Base-by-base conservation (phyloP, 1,284 basidiomycete genomes). In the Cutaneotrichosporon spelunceum region DNA sequence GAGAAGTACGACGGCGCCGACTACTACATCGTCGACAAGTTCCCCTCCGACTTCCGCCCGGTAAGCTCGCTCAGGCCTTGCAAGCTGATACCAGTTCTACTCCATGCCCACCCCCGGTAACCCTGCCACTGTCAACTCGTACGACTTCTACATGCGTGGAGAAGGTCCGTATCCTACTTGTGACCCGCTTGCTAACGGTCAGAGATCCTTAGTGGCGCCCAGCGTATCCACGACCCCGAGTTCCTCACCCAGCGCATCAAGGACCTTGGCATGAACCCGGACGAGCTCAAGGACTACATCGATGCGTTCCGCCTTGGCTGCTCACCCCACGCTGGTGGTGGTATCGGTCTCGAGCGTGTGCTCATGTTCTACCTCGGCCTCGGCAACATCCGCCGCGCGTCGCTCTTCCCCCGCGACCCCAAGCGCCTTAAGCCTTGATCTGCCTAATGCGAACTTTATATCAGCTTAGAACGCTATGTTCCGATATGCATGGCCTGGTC, bases 111-210 rank as follows among this genome's bases (percentile, higher is more conserved):
- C 96, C 81, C 86, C 93, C 24, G 82, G 85, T 63, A 87, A 96
- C 79, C 86, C 90, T 87, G 86, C 86, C 19, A 84, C 97, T 59
- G 96, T 94, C 60, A 98, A 99, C 82, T 97, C 95, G 49, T 99
- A 99, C 80, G 95, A 99, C 81, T 98, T 99, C 81, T 98, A 99
- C 85, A 97, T 99, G 93, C 87, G 95, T 45, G 95, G 95, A 14
- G 93, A 99, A 80, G 54, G 53, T 42, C 2, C 11, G 53, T 54
- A 23, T 4, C 14, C 34, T 2, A 4, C 9, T 21, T 21, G 9
- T 14, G n/a, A 10, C 42, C 24, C 13, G 26, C 8, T 33, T 8
- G 29, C 54, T 56, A 26, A 54, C 39, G 1, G 10, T 9, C 27
- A 47, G 95, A 99, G 80, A 98, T 99, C 72, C 83, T 99, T 30